These are phyloP conservation scores for Chrysoporthe puriensis DNA, from an alignment of 2,329 filamentous ascomycete genomes.

Conservation along the genomic window DNA sequence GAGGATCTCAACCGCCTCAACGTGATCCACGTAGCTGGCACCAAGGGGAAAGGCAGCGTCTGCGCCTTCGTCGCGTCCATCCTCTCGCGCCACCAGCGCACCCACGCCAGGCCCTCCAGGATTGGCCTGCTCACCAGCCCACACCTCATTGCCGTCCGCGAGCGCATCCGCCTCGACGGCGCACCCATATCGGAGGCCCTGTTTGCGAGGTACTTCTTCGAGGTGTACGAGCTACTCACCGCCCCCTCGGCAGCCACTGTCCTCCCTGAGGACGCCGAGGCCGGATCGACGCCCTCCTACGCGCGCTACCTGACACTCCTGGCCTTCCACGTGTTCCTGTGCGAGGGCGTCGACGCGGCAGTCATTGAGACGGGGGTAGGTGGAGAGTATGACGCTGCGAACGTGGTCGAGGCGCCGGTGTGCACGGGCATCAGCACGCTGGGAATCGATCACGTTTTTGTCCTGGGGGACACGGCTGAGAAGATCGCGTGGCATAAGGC, in stretches of 20 bases:
- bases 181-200: constrained; percentile 58
- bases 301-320: constrained; percentile 64
- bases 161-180: constrained; percentile 67
- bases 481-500: constrained; percentile 77
- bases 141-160: constrained; percentile 68
- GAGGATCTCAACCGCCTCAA: constrained; percentile 63
- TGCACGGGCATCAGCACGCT: constrained; percentile 67
- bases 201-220: constrained; percentile 69
- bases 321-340: constrained; percentile 68
- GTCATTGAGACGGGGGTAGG: constrained; percentile 71
- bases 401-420: constrained; percentile 61
- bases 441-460: constrained; percentile 69
- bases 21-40: constrained; percentile 72
- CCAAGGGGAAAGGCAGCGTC: constrained; percentile 77
- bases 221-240: constrained; percentile 65
- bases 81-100: constrained; percentile 54
- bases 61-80: constrained; percentile 70
- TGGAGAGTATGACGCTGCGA: constrained; percentile 71
- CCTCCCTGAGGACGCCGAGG: constrained; percentile 38
- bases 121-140: constrained; percentile 72
- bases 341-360: constrained; percentile 63
- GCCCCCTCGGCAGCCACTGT: constrained; percentile 34
- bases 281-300: constrained; percentile 55
- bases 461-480: constrained; percentile 64
- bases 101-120: constrained; percentile 42